Conservation (phyloP, 2,329 filamentous ascomycete species). For the Claviceps capensis region DNA sequence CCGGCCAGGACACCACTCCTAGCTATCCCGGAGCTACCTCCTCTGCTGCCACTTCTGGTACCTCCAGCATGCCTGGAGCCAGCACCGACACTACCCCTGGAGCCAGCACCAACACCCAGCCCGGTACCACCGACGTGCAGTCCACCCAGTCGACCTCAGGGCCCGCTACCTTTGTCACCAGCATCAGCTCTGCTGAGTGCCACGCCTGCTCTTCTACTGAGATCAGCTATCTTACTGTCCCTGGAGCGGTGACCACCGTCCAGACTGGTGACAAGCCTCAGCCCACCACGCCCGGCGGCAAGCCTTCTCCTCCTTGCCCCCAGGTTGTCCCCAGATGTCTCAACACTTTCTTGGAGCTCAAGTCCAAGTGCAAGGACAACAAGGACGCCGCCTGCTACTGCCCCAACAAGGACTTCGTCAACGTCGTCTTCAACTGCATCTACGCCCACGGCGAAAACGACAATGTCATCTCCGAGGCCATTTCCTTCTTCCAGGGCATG, state of each 20-base stretch:
- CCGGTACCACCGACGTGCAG: no score
- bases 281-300: constrained; percentile 7
- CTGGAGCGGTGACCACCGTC: constrained; percentile 4
- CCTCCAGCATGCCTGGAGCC: constrained; percentile 1
- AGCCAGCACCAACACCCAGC: no score
- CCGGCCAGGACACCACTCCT: constrained; percentile 7
- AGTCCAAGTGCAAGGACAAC: constrained; percentile 65
- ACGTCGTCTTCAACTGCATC: constrained; percentile 70
- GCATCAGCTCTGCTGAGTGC: no score
- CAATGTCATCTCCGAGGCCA: constrained; percentile 53
- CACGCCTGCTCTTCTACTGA: no score
- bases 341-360: constrained; percentile 72
- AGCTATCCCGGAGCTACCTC: constrained; percentile 7
- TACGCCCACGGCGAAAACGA: constrained; percentile 58
- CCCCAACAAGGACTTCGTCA: constrained; percentile 60
- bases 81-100: no score
- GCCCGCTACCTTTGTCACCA: no score
- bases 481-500: constrained; percentile 81
- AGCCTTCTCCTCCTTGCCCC: constrained; percentile 36
- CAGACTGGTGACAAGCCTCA: constrained; percentile 6
- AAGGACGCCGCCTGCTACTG: constrained; percentile 78
- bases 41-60: background rate
- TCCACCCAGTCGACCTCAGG: no score
- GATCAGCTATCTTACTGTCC: no score
- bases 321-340: constrained; percentile 72